A percentile compares a stretch with the other conserved stretches of the same genome.
These are phyloP conservation scores for Colletotrichum aenigma DNA, from an alignment of 2,329 filamentous ascomycete species.

Conservation along the genomic window DNA sequence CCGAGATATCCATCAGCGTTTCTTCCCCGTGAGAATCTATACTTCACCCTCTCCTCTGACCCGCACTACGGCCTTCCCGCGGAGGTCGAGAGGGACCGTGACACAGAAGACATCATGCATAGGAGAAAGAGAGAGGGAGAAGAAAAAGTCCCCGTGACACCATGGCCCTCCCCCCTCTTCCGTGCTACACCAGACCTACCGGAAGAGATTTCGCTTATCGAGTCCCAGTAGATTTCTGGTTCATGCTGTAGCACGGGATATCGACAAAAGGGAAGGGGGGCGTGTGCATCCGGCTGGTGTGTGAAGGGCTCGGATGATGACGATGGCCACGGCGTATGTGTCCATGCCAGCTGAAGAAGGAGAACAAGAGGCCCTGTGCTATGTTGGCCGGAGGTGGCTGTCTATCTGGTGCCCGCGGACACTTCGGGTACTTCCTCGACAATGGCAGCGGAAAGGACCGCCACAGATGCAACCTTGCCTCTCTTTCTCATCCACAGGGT, in stretches of 20 bases:
- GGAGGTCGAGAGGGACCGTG: neutral
- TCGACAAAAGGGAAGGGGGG: neutral
- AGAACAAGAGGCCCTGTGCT: neutral
- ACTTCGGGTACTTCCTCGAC: neutral
- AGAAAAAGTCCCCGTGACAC: neutral
- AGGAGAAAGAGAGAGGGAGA: neutral
- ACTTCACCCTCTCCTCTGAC: neutral
- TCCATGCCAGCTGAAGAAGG: neutral
- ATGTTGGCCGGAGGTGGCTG: neutral
- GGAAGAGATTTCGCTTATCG: slow-evolving; percentile 11
- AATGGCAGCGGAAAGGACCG: neutral
- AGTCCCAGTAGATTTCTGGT: slow-evolving; percentile 2
- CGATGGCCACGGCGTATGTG: neutral
- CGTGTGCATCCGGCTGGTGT: neutral
- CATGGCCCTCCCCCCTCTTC: neutral
- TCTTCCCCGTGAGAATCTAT: neutral
- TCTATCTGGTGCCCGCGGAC: neutral
- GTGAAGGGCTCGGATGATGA: neutral
- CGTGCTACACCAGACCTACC: neutral
- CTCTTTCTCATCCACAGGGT: neutral
- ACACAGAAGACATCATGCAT: neutral
- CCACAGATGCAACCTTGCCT: neutral
- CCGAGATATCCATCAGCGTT: neutral
- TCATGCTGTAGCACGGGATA: neutral
- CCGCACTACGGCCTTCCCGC: neutral